Percentiles rank a stretch among this genome's conserved stretches.
Conservation (phyloP, 2,329 filamentous ascomycete species). For the Tolypocladium pustulatum region DNA sequence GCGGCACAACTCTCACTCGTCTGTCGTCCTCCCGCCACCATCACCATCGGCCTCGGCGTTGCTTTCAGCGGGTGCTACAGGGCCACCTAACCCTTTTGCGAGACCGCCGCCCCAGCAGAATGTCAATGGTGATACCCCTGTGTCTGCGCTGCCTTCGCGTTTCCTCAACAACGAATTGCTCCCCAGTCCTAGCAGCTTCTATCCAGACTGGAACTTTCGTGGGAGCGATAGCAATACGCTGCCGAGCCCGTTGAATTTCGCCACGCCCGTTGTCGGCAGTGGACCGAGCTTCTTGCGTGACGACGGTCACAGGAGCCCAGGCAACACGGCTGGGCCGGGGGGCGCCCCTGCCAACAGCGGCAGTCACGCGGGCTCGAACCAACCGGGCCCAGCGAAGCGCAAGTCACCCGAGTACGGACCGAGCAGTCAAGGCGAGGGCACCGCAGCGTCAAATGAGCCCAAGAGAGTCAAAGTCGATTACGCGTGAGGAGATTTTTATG, state of each 20-base stretch:
- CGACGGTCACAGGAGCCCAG: conserved; percentile 24
- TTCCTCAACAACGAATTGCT: conserved; percentile 83
- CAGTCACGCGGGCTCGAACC: conserved; percentile 4
- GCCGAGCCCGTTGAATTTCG: conserved; percentile 86
- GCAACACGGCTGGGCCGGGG: conserved; percentile 5
- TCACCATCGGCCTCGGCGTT: conserved; percentile 81
- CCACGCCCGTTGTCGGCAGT: conserved; percentile 60
- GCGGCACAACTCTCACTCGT: conserved; percentile 46
- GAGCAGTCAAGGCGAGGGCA: conserved; percentile 27
- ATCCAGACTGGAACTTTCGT: conserved; percentile 78
- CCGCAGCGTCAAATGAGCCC: conserved; percentile 33
- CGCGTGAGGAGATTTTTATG: neutral
- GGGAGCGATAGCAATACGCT: conserved; percentile 70
- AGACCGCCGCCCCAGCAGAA: conserved; percentile 67
- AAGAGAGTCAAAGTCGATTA: conserved; percentile 45
- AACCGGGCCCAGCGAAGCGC: conserved; percentile 30
- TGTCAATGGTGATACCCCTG: conserved; percentile 54
- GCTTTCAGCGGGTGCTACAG: conserved; percentile 80
- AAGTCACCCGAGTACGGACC: conserved; percentile 44
- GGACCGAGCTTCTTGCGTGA: conserved; percentile 55
- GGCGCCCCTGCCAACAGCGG: conserved; percentile 6
- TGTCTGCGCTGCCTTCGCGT: conserved; percentile 85
- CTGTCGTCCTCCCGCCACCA: conserved; percentile 79
- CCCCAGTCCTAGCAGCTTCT: conserved; percentile 86
- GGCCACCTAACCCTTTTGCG: conserved; percentile 92